Base-by-base conservation (phyloP, 1,139 yeast genomes). In the Pichia sp. region DNA sequence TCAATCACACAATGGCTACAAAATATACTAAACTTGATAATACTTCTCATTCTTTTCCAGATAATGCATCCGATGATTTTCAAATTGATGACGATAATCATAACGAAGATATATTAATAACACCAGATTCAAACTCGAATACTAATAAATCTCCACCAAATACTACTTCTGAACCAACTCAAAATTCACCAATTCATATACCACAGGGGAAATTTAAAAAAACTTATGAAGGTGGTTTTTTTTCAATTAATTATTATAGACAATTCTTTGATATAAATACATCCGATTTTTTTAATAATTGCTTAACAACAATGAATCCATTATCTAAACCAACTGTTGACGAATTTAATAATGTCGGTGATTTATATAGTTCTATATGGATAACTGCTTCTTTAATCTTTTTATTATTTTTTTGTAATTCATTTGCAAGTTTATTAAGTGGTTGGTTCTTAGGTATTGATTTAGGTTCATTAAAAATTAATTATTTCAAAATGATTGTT, bases 281-380 rank as follows among this genome's bases (percentile, higher is more conserved):
- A 10, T 68, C 65, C 22, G 79, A 78, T 20, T 86, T 84, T 46
- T 64, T 76, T 46, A 60, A 55, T 20, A 74, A 73, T 50, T 62
- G 76, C 42, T 64, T 62, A 33, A 57, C 62, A 37, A 71, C 78
- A 4, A 49, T 71, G 43, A 75, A 76, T 50, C 81, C 81, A 11
- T 52, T 75, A 28, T 63, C 64, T 41, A 59, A 61, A 28, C 42
- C 60, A 6, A 33, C 53, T 7, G 53, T 49, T 10, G 67, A 64
- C 11, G 65, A 64, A n/a, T 68, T 68, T 37, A 65, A 65, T 24
- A 68, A 67, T 11, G 62, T 65, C 5, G 71, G 80, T 2, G 96
- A 87, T 58, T 65, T 87, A 43, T 87, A 86, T 58, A 95, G 95
- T 1, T 85, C 89, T 27, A 69, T 86, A 37, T 87, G 96, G 96